phyloP scores from a whole-genome alignment of 331 rosid genomes.

The Acacia concinna region DNA sequence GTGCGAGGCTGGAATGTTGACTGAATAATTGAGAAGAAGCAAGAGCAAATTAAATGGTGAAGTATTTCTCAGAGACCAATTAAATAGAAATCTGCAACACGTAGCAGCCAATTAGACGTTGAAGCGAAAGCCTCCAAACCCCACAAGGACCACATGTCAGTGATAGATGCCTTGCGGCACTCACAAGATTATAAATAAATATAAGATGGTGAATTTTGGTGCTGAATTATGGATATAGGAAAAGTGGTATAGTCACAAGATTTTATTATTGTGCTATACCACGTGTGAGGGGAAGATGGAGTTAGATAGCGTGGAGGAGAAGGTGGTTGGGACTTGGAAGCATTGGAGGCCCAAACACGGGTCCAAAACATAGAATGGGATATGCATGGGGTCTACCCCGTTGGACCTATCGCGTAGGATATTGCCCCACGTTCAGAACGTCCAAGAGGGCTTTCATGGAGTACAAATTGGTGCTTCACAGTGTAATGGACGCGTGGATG shows the following conservation, averaged over 20 bases:
- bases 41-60: neutral
- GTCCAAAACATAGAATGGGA: neutral
- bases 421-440: too few relatives aligned
- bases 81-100: neutral
- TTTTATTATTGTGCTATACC: too few relatives aligned
- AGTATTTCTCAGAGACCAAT: slow-evolving; percentile 17
- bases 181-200: neutral
- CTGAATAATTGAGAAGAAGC: neutral
- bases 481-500: too few relatives aligned
- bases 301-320: neutral
- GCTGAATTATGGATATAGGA: neutral
- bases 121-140: slow-evolving; percentile 19
- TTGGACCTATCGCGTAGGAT: neutral
- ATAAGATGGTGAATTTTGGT: neutral
- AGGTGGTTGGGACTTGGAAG: neutral
- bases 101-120: slow-evolving; percentile 24
- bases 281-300: too few relatives aligned
- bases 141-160: neutral
- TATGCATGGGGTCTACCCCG: neutral
- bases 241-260: neutral
- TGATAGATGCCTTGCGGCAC: neutral
- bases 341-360: neutral
- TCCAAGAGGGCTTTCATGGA: too few relatives aligned
- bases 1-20: neutral
- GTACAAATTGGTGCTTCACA: too few relatives aligned